Evolutionary conservation across 164 flowering plant genomes (phyloP).

Genomic region (Chimonanthus salicifolius): DNA sequence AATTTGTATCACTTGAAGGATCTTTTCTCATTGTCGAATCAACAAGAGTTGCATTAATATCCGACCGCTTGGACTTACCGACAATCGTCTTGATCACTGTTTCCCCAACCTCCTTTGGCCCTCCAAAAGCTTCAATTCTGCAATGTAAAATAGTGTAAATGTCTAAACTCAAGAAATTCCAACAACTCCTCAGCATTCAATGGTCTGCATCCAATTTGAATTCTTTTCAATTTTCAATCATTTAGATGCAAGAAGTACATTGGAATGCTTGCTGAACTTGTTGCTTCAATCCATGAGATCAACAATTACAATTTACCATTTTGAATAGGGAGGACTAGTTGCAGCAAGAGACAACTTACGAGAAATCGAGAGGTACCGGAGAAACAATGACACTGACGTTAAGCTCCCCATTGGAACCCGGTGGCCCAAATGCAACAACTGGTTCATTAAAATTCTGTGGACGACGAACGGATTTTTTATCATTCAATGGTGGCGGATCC

Average conservation of each 20-base stretch:
- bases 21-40: slow-evolving; percentile 54
- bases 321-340: not conserved
- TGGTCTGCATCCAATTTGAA: not conserved
- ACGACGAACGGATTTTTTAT: slow-evolving; percentile 18
- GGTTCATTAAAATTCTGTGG: slow-evolving; percentile 59
- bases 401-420: slow-evolving; percentile 87
- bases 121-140: slow-evolving; percentile 92
- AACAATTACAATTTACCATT: not conserved
- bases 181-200: not conserved
- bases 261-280: not conserved
- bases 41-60: slow-evolving; percentile 53
- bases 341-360: slow-evolving; percentile 36
- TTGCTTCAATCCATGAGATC: not conserved
- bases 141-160: not conserved
- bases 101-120: slow-evolving; percentile 82
- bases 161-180: not conserved
- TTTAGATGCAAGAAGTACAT: not conserved
- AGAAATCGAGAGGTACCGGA: slow-evolving; percentile 67
- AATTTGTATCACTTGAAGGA: slow-evolving; percentile 35
- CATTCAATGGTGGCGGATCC: slow-evolving; percentile 61
- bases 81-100: slow-evolving; percentile 53
- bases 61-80: slow-evolving; percentile 40
- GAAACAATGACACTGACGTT: slow-evolving; percentile 92
- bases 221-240: not conserved
- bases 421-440: slow-evolving; percentile 82